A percentile compares a stretch with the other conserved stretches of the same genome.
phyloP scores from a whole-genome alignment of 2,329 filamentous ascomycete species.

The Aureobasidium sp. region DNA sequence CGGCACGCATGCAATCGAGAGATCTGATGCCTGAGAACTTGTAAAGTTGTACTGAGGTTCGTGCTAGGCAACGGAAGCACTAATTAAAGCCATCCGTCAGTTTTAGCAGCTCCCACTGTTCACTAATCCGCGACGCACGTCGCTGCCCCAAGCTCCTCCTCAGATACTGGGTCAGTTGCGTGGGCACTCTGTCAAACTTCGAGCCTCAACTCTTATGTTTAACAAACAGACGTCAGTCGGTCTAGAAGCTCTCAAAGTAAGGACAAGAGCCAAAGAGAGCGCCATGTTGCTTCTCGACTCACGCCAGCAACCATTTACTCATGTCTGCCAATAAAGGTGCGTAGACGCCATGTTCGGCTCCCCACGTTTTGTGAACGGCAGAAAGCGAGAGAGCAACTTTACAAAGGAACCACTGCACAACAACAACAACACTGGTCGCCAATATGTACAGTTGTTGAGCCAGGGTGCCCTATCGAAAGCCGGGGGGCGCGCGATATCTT shows the following conservation, averaged over 20 bases:
- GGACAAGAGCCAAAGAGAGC: neutral
- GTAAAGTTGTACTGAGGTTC: constrained; percentile 4
- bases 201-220: neutral
- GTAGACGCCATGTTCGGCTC: neutral
- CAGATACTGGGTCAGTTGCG: neutral
- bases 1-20: neutral
- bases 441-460: neutral
- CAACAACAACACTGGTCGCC: neutral
- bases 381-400: neutral
- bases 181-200: neutral
- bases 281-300: neutral
- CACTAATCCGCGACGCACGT: neutral
- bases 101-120: neutral
- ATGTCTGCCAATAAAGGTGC: neutral
- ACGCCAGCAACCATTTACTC: neutral
- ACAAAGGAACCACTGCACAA: neutral
- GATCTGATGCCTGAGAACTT: neutral
- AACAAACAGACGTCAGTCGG: neutral
- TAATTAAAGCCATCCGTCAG: neutral
- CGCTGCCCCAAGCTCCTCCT: neutral
- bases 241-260: neutral
- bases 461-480: neutral
- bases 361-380: neutral
- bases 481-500: neutral
- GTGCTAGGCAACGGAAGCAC: neutral